phyloP scores from a whole-genome alignment of 371 early-diverging fungal genomes.

The Mitosporidium daphniae region DNA sequence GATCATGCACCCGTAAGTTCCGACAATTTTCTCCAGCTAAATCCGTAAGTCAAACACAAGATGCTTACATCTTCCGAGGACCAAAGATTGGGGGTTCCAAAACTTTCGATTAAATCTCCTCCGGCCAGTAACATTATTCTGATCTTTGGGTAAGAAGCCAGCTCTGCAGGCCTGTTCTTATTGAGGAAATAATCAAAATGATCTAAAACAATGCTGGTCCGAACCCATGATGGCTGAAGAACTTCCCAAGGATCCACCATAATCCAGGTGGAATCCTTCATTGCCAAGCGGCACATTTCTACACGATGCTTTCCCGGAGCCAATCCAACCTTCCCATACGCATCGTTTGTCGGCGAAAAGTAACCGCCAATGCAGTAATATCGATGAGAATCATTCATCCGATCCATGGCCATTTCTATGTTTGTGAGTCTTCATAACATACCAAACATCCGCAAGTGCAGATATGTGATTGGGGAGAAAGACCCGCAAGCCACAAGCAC shows the following conservation, averaged over 20 bases:
- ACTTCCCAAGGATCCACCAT: constrained; percentile 88
- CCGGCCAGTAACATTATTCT: constrained; percentile 67
- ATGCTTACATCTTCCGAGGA: constrained; percentile 38
- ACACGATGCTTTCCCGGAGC: constrained; percentile 45
- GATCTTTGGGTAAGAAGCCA: constrained; percentile 7
- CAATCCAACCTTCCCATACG: constrained; percentile 53
- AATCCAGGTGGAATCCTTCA: constrained; percentile 38
- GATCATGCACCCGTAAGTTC: constrained; percentile 59
- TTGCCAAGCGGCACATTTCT: constrained; percentile 56
- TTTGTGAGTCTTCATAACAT: constrained; percentile 1
- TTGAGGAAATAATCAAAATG: constrained; percentile 62
- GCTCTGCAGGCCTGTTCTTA: constrained; percentile 7
- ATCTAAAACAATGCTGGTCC: constrained; percentile 57
- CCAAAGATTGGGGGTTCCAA: constrained; percentile 66
- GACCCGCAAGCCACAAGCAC: constrained; percentile 87
- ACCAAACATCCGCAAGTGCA: constrained; percentile 77
- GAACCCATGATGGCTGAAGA: constrained; percentile 26
- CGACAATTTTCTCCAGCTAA: too few species aligned
- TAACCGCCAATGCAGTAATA: constrained; percentile 43
- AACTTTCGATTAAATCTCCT: constrained; percentile 71
- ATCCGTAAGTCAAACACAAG: too few species aligned
- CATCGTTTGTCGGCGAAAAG: constrained; percentile 69
- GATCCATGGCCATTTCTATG: constrained; percentile 45
- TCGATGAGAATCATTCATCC: constrained; percentile 18
- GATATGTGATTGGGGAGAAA: constrained; percentile 72